Base-by-base conservation (phyloP, 331 rosid genomes). In the Acacia pycnantha region DNA sequence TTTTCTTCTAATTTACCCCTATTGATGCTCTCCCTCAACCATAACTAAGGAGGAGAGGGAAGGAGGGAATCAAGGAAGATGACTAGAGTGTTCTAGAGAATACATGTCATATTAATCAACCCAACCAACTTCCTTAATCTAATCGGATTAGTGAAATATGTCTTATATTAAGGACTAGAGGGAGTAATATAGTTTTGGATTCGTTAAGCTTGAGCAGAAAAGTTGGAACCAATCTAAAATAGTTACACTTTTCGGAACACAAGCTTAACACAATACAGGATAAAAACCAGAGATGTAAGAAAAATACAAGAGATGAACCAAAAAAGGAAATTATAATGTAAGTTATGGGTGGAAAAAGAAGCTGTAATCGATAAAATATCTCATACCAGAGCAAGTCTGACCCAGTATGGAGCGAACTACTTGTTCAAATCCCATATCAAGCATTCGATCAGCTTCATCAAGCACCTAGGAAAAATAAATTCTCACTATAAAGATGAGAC, bases 361-460 rank as follows among this genome's bases (percentile, higher is more conserved):
- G 56, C 56, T 43, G 15, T 26, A 10, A 19, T 46, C 27, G 41
- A 69, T 19, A 73, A 76, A 29, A 40, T 33, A 43, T 50, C 85
- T 50, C 87, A 24, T 86, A 94, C 99, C 93, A 73, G 90, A 87
- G 84, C 91, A 84, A 37, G 99, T 95, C 89, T 86, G 94, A 77
- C 97, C 91, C 87, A 93, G 87, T 64, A 93, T 95, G 27, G 89
- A 88, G 78, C 98, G 98, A 79, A 95, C 99, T 85, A 89, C 84
- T 77, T 91, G 99, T 79, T 95, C 99, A 86, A 95, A 95, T 84
- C 98, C 98, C 98, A 95, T 90, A 81, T 95, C 98, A 76, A 95
- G 97, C 98, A 95, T 95, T 85, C 98, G 88, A 87, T 95, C 98
- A 11, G 98, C 98, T 86, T 95, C 98, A 92, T 95, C 98, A 83